Percentiles rank a stretch among this genome's conserved stretches.
Evolutionary conservation across 129 eudicot genomes (phyloP).

Genomic region (Glebionis coronaria): DNA sequence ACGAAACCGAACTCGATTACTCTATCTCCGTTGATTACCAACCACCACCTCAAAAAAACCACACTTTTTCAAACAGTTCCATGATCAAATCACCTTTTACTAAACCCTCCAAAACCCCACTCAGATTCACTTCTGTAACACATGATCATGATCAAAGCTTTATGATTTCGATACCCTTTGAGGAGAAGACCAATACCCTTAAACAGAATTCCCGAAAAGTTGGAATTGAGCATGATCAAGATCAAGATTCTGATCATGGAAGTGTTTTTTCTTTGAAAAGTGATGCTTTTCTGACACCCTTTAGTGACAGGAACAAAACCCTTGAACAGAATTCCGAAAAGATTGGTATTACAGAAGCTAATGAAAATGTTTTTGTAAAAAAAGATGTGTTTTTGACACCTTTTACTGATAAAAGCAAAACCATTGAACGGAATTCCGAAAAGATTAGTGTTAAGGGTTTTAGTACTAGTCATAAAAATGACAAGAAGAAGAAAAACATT

Average conservation of each 20-base stretch:
- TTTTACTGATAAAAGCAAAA: no score
- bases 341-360: no score
- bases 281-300: neutral
- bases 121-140: neutral
- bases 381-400: no score
- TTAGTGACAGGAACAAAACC: conserved; percentile 6
- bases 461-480: neutral
- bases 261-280: neutral
- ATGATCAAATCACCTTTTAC: conserved; percentile 9
- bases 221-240: neutral
- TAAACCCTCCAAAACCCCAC: conserved; percentile 16
- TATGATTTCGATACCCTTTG: no score
- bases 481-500: conserved; percentile 20
- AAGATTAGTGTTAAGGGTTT: neutral
- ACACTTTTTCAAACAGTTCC: neutral
- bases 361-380: no score
- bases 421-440: no score
- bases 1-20: conserved; percentile 58
- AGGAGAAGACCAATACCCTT: no score
- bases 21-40: conserved; percentile 54
- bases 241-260: neutral
- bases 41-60: conserved; percentile 19
- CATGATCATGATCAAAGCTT: neutral
- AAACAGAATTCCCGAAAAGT: no score
- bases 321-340: neutral